Base-by-base conservation (phyloP, 306 rosid species). In the Crataegus laevigata region DNA sequence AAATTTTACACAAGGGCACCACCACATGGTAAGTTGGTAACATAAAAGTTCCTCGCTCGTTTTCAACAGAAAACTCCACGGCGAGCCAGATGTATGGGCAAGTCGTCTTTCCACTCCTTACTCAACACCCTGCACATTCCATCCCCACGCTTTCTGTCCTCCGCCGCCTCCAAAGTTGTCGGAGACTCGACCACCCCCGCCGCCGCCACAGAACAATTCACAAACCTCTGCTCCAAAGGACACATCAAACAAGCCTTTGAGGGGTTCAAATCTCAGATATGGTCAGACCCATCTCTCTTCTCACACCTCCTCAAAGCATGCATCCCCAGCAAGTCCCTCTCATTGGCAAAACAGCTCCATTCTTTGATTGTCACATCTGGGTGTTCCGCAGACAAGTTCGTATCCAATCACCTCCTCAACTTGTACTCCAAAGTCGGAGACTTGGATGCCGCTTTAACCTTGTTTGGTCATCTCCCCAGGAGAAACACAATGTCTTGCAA, bases 401-500 rank as follows among this genome's bases (percentile, higher is more conserved):
- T 90, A 55, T 88, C 84, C 71, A 94, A 91, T 78, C 96, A 91
- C 76, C 89, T 94, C 71, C 80, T 90, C 5, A 90, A 91, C 77
- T 80, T 94, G 47, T 94, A 94, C 89, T 82, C 97, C 69, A 91
- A 94, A 80, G 38, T 86, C 24, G 91, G 97, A 28, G 81, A 87
- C 8, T 72, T 83, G 40, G 64, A 65, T 50, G 57, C 80, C n/a
- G 88, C 86, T 36, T 75, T 88, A n/a, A 73, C 72, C 28, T 74
- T 94, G 81, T 94, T 91, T 68, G 81, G 73, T 75, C 68, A 66
- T 47, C 78, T 91, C 82, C 93, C 87, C 0, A 74, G 82, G 66
- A 87, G 87, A 78, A 94, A 94, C 52, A n/a, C 79, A 6, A 91
- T 91, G 98, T 91, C 98, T 22, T 84, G 86, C 78, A 94, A 94